Evolutionary conservation across 2,329 filamentous ascomycete species (phyloP), one percentile per base, ranked within the genome.

Genomic region (Sarocladiaceae sp.): DNA sequence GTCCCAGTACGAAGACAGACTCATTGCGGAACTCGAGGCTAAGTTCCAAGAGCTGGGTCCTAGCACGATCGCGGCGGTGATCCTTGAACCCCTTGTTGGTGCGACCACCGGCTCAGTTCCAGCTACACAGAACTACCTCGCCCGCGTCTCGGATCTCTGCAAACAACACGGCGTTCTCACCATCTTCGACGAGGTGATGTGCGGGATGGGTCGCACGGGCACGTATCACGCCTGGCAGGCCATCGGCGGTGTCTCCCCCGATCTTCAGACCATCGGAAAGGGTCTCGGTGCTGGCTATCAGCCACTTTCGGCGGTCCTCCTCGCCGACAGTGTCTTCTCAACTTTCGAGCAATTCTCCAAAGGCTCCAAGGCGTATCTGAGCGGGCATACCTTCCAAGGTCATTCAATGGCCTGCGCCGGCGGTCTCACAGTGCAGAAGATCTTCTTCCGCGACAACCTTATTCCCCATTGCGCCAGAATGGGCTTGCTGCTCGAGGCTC

Each of bases 111-210:
- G 76, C 1, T 74, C 69, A 43, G 69, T 75, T 0, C 65, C 75
- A 0, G 54, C 76, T 0, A 61, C 73, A 0, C 54, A 60, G 1
- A 73, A 72, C 0, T 82, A 81, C 45, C 68, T 76, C 50, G 53
- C 63, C 26, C 69, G 68, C 68, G 39, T 53, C 58, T 0, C 69
- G 35, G 52, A 59, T 0, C 62, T 82, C 1, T 80, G 77, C 56
- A 63, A 70, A 20, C 67, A 67, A 31, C 61, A 78, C 48, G 73
- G 71, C 1, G 68, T 72, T 1, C 61, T 80, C 7, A 59, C 78
- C 12, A 63, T 74, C 16, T 46, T 74, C 0, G 73, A 77, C 48
- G 70, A 76, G 57, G 72, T 87, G 50, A 85, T 87, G 82, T 80
- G 73, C 45, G 80, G 80, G 11, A 74, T 76, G 61, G 80, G 80